Evolutionary conservation across 2,329 filamentous ascomycete genomes (phyloP).

Genomic region (Penicillium sp.): DNA sequence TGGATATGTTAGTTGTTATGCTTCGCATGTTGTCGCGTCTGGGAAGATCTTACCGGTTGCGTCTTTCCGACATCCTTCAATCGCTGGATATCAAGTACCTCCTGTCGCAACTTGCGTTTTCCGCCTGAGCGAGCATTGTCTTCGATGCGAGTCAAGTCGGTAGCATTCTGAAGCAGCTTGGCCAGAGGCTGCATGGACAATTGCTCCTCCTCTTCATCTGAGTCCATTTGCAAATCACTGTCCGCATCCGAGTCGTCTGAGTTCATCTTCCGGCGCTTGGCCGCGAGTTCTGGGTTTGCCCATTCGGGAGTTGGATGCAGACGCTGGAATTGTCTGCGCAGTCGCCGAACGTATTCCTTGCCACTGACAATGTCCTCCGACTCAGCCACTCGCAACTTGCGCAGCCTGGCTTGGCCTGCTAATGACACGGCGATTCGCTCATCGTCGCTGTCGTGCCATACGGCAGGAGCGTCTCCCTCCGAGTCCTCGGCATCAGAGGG

Average conservation of each 20-base stretch:
- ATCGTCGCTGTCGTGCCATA: conserved; percentile 94
- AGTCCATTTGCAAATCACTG: conserved; percentile 53
- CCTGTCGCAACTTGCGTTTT: conserved; percentile 71
- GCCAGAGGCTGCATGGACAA: conserved; percentile 72
- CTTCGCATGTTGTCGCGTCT: neutral
- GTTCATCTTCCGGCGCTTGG: conserved; percentile 43
- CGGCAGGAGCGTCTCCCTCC: conserved; percentile 30
- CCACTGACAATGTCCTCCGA: conserved; percentile 82
- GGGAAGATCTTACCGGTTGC: conserved; percentile 54
- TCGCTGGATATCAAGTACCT: conserved; percentile 84
- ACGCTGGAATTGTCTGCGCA: conserved; percentile 69
- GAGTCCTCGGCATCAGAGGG: conserved; percentile 37
- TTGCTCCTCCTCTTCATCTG: conserved; percentile 55
- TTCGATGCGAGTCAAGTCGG: conserved; percentile 54
- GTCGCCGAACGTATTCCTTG: conserved; percentile 72
- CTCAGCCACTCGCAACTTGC: conserved; percentile 76
- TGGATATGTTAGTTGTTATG: neutral
- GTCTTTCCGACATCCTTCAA: conserved; percentile 76
- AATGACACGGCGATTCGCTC: conserved; percentile 81
- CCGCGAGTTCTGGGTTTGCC: conserved; percentile 49
- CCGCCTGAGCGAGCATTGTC: conserved; percentile 49
- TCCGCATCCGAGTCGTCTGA: conserved; percentile 36
- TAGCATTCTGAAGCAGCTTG: conserved; percentile 69
- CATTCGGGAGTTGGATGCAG: conserved; percentile 59
- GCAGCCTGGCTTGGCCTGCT: conserved; percentile 65